A percentile compares a stretch with the other conserved stretches of the same genome.
These are phyloP conservation scores for Calonectria pseudoturangicola DNA, from an alignment of 2,329 filamentous ascomycete species.

Conservation along the genomic window DNA sequence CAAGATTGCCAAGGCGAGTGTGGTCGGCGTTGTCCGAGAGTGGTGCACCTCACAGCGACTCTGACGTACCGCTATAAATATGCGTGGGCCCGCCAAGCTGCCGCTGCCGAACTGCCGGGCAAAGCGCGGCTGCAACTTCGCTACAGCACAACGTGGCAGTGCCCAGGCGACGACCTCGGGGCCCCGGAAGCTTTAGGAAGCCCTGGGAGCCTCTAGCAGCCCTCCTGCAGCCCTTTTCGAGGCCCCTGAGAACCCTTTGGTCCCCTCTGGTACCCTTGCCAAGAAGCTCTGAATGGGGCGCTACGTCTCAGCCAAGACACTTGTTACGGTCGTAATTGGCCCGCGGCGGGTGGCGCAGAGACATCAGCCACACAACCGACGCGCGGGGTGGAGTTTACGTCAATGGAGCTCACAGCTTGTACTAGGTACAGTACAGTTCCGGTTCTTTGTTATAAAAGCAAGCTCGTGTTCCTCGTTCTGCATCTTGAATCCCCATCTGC, in stretches of 20 bases:
- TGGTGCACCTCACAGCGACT: too few relatives aligned
- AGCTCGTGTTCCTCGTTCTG: neutral
- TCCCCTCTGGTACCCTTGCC: conserved; percentile 2
- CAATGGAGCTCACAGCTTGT: neutral
- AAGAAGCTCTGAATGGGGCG: conserved; percentile 30
- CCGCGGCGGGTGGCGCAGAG: conserved; percentile 25
- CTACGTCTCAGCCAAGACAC: conserved; percentile 32
- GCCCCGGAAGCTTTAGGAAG: neutral
- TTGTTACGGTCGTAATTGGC: conserved; percentile 21
- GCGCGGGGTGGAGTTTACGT: conserved; percentile 27
- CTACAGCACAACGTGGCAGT: conserved; percentile 27
- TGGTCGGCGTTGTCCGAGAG: conserved; percentile 1
- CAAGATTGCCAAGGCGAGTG: neutral
- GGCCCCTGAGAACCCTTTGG: neutral
- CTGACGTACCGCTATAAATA: conserved; percentile 19
- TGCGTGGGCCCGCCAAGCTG: conserved; percentile 24
- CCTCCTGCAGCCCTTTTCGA: neutral
- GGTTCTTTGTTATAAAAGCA: neutral
- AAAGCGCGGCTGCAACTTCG: neutral
- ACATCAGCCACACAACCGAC: conserved; percentile 31
- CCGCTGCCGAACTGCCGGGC: conserved; percentile 19
- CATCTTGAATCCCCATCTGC: neutral
- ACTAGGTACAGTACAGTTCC: neutral
- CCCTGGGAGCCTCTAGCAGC: neutral
- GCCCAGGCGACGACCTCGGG: neutral